Base-by-base conservation (phyloP, 1,284 basidiomycete species). In the Cystobasidium sp. region DNA sequence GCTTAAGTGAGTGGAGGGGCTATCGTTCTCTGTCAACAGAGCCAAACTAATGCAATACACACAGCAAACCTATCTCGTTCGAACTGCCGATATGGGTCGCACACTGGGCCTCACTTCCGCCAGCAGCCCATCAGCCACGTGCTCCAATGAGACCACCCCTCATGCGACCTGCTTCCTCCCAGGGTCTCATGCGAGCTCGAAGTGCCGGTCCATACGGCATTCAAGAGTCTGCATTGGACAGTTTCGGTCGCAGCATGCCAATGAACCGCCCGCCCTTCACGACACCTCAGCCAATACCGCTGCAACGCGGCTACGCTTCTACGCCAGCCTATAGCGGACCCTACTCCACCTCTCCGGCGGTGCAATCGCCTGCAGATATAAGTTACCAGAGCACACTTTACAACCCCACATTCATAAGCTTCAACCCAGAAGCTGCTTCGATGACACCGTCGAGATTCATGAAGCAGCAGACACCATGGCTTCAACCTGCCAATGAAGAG, bases 41-140 rank as follows among this genome's bases (percentile, higher is more conserved):
- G 14, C 10, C 0, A 8, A 61, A 68, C 74, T 22, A 63, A 22
- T 3, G 1, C 39, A 16, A 8, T 22, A 3, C 22, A 12, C n/a
- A 31, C 62, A 79, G 78, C n/a, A 78, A 78, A 55, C 73, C 78
- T 14, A 75, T 80, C 16, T 24, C 68, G 9, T 72, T 81, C 59
- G 80, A 81, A 55, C 51, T 81, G 16, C 80, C 80, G 0, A 72
- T 81, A 56, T 79, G 71, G 61, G 72, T 80, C 39, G 77, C 78
- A 0, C 79, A 81, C 63, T 78, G 78, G 20, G 74, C 75, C 20
- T 80, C 80, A 0, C 70, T 81, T 18, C 79, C 80, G 0, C 68
- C 66, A 44, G 75, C 77, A 6, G 78, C 77, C 41, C 75, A 75
- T 43, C 47, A 51, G 6, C 9, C 10, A 14, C 73, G 37, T 18